These are phyloP conservation scores for Phytophthora syringae DNA, from an alignment of 352 stramenopile genomes.

Conservation along the genomic window DNA sequence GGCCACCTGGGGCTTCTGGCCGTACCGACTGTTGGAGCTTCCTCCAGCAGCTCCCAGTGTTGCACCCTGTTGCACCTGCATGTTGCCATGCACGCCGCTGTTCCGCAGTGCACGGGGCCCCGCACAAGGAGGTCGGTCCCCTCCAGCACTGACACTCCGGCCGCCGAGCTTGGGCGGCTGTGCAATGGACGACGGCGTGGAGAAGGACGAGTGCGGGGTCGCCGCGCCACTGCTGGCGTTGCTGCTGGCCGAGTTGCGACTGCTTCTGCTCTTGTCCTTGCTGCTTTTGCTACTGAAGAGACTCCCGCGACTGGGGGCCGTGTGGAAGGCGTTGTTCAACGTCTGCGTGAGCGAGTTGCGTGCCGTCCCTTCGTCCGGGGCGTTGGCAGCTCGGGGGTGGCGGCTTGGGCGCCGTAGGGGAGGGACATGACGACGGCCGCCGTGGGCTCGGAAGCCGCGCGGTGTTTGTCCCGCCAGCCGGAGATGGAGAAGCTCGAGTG, in stretches of 20 bases:
- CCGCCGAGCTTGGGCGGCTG: constrained; percentile 37
- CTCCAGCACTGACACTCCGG: constrained; percentile 39
- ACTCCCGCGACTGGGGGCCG: constrained; percentile 26
- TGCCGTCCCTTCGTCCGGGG: constrained; percentile 11
- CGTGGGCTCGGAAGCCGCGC: constrained; percentile 31
- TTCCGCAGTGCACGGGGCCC: constrained; percentile 26
- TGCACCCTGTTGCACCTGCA: constrained; percentile 20
- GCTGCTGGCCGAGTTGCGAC: constrained; percentile 17
- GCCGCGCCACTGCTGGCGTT: constrained; percentile 2
- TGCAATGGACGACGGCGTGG: constrained; percentile 27
- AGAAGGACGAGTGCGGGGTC: constrained; percentile 23
- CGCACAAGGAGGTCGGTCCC: constrained; percentile 24
- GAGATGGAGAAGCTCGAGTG: constrained; percentile 63
- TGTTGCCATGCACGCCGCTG: constrained; percentile 37
- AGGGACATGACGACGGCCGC: constrained; percentile 46
- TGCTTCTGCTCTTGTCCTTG: constrained; percentile 2
- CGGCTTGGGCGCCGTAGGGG: constrained; percentile 41
- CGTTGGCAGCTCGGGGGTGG: constrained; percentile 37
- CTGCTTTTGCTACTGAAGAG: constrained; percentile 29
- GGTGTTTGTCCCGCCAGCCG: constrained; percentile 57
- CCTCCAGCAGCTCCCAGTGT: constrained; percentile 17
- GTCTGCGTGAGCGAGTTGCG: constrained; percentile 37
- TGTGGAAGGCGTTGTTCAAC: constrained; percentile 33
- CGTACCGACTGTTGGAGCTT: constrained; percentile 9
- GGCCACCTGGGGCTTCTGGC: constrained; percentile 22